Percentiles rank a stretch among this genome's conserved stretches.
Conservation (phyloP, 768 basidiomycete genomes). For the Gloeophyllum trabeum region DNA sequence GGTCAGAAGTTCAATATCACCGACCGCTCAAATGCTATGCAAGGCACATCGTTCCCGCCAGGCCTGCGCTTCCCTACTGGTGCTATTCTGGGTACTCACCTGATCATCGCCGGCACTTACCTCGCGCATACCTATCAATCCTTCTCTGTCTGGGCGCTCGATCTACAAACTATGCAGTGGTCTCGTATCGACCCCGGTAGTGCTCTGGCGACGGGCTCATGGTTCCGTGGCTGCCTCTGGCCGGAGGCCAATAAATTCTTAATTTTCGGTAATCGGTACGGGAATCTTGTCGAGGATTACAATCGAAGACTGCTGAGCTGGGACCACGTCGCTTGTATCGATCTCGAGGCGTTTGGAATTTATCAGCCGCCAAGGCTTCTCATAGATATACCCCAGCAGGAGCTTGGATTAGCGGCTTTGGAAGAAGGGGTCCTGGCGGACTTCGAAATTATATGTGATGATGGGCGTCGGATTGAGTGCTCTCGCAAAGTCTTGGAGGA, state of each 20-base stretch:
- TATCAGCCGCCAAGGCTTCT: slow-evolving; percentile 74
- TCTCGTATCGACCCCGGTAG: slow-evolving; percentile 82
- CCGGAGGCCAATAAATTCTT: slow-evolving; percentile 74
- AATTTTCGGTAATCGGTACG: slow-evolving; percentile 83
- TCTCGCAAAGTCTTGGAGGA: slow-evolving; percentile 80
- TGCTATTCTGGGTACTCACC: slow-evolving; percentile 79
- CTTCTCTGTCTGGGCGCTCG: slow-evolving; percentile 94
- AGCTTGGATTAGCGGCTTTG: slow-evolving; percentile 73
- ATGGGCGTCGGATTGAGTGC: slow-evolving; percentile 73
- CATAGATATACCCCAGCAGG: slow-evolving; percentile 64
- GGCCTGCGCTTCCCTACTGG: slow-evolving; percentile 95
- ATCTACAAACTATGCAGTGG: slow-evolving; percentile 77
- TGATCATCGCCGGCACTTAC: slow-evolving; percentile 93
- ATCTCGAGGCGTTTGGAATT: slow-evolving; percentile 91
- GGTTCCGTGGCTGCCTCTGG: slow-evolving; percentile 92
- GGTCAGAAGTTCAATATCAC: slow-evolving; percentile 67
- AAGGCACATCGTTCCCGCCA: slow-evolving; percentile 75
- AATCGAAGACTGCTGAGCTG: slow-evolving; percentile 84
- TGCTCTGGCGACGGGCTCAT: slow-evolving; percentile 78
- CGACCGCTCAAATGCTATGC: slow-evolving; percentile 76
- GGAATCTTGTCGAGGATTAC: slow-evolving; percentile 87
- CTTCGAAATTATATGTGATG: slow-evolving; percentile 89
- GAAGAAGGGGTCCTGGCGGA: slow-evolving; percentile 78
- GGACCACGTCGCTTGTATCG: slow-evolving; percentile 86
- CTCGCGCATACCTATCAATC: slow-evolving; percentile 90